phyloP scores from a whole-genome alignment of 495 filamentous ascomycete species.

The Xylaria flabelliformis region DNA sequence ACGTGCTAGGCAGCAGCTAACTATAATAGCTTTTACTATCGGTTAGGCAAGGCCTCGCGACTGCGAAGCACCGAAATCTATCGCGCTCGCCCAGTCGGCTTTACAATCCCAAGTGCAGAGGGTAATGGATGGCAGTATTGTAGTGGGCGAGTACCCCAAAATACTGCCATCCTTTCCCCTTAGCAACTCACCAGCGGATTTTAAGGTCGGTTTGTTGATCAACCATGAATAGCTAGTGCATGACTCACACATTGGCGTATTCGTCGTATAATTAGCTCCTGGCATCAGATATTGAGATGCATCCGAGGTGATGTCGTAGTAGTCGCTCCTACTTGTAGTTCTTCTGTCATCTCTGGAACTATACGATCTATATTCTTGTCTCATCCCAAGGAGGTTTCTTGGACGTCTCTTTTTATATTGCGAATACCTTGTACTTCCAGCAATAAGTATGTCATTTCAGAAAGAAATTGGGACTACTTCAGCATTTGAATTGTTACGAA shows the following conservation, averaged over 20 bases:
- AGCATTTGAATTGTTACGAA: neutral
- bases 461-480: neutral
- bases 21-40: neutral
- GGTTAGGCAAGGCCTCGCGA: neutral
- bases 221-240: neutral
- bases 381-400: neutral
- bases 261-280: neutral
- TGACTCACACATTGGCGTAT: neutral
- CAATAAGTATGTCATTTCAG: neutral
- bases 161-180: neutral
- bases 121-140: too few relatives aligned
- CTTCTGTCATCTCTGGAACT: neutral
- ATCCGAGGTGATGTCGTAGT: neutral
- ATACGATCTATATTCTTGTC: neutral
- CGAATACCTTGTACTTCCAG: too few relatives aligned
- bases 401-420: neutral
- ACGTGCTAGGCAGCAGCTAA: neutral
- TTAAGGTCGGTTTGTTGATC: neutral
- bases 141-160: too few relatives aligned
- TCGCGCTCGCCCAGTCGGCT: neutral
- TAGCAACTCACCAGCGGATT: too few relatives aligned
- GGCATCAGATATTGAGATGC: neutral
- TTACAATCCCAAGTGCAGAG: neutral
- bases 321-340: neutral
- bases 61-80: neutral